phyloP scores from a whole-genome alignment of 2,329 filamentous ascomycete genomes.

The Monosporascus sp. region DNA sequence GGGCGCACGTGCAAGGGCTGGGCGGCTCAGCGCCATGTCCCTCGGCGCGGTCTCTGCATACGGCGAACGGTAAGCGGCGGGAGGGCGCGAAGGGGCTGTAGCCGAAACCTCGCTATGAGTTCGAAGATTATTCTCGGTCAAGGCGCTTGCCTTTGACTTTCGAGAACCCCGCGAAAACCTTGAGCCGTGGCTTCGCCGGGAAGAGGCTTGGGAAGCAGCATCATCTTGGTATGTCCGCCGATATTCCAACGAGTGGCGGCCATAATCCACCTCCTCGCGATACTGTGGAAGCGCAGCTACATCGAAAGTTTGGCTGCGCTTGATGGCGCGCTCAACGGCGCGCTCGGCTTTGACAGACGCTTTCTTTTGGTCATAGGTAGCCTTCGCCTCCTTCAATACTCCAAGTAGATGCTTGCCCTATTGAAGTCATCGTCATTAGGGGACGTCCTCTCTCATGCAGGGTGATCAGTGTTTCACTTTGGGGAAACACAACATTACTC shows the following conservation, averaged over 20 bases:
- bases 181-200: slow-evolving; percentile 36
- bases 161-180: slow-evolving; percentile 29
- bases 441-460: not conserved
- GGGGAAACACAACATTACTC: not conserved
- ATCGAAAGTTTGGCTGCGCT: slow-evolving; percentile 57
- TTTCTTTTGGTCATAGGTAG: slow-evolving; percentile 83
- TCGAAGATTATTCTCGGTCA: slow-evolving; percentile 49
- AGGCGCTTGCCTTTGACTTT: slow-evolving; percentile 28
- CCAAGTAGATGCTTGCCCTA: slow-evolving; percentile 86
- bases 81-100: slow-evolving; percentile 37
- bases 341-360: slow-evolving; percentile 68
- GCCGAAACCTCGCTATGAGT: slow-evolving; percentile 48
- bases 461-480: not conserved
- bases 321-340: slow-evolving; percentile 51
- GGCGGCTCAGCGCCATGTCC: slow-evolving; percentile 37
- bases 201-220: slow-evolving; percentile 32
- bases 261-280: slow-evolving; percentile 23
- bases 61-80: slow-evolving; percentile 31
- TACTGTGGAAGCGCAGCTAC: slow-evolving; percentile 23
- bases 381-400: slow-evolving; percentile 88
- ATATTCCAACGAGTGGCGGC: slow-evolving; percentile 14
- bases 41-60: slow-evolving; percentile 40
- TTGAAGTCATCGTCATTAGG: slow-evolving; percentile 6
- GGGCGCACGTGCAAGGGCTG: slow-evolving; percentile 27
- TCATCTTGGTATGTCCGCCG: slow-evolving; percentile 26